Evolutionary conservation across 306 rosid genomes (phyloP), one percentile per base, ranked within the genome.

Genomic region (Rubus idaeus): DNA sequence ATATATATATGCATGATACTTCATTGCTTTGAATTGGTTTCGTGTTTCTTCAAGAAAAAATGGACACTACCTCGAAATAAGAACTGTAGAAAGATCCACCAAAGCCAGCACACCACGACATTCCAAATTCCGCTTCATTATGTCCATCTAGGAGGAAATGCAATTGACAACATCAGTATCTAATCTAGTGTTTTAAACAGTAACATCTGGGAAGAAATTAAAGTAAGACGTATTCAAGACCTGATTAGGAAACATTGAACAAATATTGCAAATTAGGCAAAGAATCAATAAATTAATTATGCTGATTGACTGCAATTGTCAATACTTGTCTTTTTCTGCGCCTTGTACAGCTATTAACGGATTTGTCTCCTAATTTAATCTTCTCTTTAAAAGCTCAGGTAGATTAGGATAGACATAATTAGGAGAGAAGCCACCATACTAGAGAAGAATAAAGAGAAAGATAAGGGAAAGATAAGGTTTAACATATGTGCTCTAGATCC

Each of bases 101-200:
- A 79, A 92, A 95, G 64, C 96, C 93, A 53, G 98, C 97, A 81
- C 98, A 95, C 97, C 96, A 92, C 8, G 97, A 90, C 97, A 95
- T 95, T 74, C 97, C 98, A 61, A 95, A 95, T 76, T 92, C 97
- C 62, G 96, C 98, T 81, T 95, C 98, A 68, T 56, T 89, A 81
- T 95, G 97, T 72, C 98, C 98, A 86, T 95, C 97, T 95, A 78
- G 21, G 63, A 66, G 71, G 42, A 41, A 79, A 75, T 72, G 75
- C 26, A 81, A 75, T 47, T 65, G 75, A 68, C 52, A 41, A 4
- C 63, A 74, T 47, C 52, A 78, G 14, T 47, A 56, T 8, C 55
- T 30, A 30, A 1, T 26, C 70, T 69, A 6, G 46, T 50, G 42
- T 76, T 75, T 40, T 35, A 46, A n/a, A 71, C 30, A 17, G 10